These are phyloP conservation scores for Penicillium egyptiacum DNA, from an alignment of 495 filamentous ascomycete species.

Conservation along the genomic window DNA sequence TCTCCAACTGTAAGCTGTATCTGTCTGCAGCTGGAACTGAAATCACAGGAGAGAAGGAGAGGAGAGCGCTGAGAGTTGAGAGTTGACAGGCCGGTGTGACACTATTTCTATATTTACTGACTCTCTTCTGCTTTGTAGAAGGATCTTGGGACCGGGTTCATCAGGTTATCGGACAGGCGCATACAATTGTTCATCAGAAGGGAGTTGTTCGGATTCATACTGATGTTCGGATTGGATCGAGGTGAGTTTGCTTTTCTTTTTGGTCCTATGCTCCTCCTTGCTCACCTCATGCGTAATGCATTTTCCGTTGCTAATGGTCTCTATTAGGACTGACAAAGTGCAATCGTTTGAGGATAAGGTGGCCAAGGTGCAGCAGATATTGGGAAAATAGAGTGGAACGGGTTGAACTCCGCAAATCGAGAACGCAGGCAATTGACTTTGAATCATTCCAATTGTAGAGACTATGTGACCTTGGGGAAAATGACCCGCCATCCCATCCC, in stretches of 20 bases:
- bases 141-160: constrained; percentile 90
- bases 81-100: not conserved
- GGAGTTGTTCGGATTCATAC: constrained; percentile 83
- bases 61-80: not conserved
- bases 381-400: constrained; percentile 37
- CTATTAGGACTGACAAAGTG: constrained; percentile 63
- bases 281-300: not conserved
- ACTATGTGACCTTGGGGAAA: not conserved
- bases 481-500: not conserved
- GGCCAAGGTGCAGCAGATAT: constrained; percentile 57
- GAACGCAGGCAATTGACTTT: not conserved
- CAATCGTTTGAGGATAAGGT: constrained; percentile 70
- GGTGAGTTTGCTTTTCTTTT: constrained; percentile 48
- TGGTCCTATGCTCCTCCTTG: too few species aligned
- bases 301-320: constrained; percentile 1
- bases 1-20: not conserved
- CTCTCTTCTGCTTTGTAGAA: constrained; percentile 51
- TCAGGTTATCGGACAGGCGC: constrained; percentile 85
- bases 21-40: not conserved
- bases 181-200: constrained; percentile 76
- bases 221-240: constrained; percentile 83
- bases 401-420: not conserved
- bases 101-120: not conserved
- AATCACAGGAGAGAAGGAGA: not conserved
- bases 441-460: constrained; percentile 2